A percentile compares a stretch with the other conserved stretches of the same genome.
phyloP scores from a whole-genome alignment of 2,329 filamentous ascomycete genomes.

The Fusarium agapanthi region DNA sequence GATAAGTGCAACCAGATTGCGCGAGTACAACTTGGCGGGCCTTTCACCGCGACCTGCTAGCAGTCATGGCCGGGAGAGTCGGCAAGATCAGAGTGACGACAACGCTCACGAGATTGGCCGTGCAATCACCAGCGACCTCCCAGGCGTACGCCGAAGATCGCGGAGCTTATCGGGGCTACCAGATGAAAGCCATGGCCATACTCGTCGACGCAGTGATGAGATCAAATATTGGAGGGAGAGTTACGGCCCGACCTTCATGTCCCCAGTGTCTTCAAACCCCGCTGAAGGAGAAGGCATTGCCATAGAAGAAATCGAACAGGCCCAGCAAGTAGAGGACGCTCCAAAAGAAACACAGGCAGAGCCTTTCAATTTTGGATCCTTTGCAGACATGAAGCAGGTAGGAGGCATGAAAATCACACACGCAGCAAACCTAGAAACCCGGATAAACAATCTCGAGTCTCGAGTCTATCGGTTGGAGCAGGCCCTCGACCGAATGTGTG shows the following conservation, averaged over 20 bases:
- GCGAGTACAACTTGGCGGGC: conserved; percentile 58
- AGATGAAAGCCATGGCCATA: conserved; percentile 45
- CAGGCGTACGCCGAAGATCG: conserved; percentile 62
- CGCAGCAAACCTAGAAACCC: conserved; percentile 61
- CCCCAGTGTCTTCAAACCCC: conserved; percentile 59
- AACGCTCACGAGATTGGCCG: conserved; percentile 67
- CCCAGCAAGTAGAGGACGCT: conserved; percentile 45
- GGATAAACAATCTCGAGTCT: conserved; percentile 61
- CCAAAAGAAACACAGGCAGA: conserved; percentile 53
- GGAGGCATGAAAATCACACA: conserved; percentile 67
- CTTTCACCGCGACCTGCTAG: conserved; percentile 70
- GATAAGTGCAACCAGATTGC: conserved; percentile 36
- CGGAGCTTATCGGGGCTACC: conserved; percentile 66
- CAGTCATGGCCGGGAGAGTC: conserved; percentile 61
- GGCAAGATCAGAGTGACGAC: conserved; percentile 49
- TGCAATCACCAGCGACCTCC: conserved; percentile 66
- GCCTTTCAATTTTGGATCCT: conserved; percentile 64
- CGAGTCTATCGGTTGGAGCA: conserved; percentile 63
- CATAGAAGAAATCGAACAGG: conserved; percentile 43
- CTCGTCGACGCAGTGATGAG: conserved; percentile 67
- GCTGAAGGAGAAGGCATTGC: conserved; percentile 50
- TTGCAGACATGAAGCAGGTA: conserved; percentile 56
- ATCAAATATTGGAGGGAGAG: conserved; percentile 72
- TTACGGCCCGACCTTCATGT: conserved; percentile 61
- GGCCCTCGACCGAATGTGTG: conserved; percentile 60